A percentile compares a stretch with the other conserved stretches of the same genome.
Evolutionary conservation across 1,284 basidiomycete genomes (phyloP).

Genomic region (Ustilago xerochloae): DNA sequence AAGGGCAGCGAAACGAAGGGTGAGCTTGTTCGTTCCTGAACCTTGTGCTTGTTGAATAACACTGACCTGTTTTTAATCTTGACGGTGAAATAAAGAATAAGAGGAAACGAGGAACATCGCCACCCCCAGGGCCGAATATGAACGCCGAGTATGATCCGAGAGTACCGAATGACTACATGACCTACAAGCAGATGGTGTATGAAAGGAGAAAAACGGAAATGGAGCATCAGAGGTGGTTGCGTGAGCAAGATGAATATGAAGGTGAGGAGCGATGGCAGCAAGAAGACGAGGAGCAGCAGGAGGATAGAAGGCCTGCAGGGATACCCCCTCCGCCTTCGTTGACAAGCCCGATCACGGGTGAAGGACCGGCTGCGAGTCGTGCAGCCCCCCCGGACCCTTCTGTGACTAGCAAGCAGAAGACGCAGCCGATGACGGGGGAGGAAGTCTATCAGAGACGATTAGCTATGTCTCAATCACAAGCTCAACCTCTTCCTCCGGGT

Average conservation of each 20-base stretch:
- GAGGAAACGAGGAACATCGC: conserved; percentile 38
- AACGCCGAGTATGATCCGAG: conserved; percentile 63
- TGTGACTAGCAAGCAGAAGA: too few relatives aligned
- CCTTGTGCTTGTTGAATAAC: not conserved
- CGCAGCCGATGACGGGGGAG: conserved; percentile 39
- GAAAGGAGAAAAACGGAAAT: conserved; percentile 36
- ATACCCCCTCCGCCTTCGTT: not conserved
- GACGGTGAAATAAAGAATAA: conserved; percentile 15
- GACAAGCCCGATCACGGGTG: conserved; percentile 17
- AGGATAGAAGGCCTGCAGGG: not conserved
- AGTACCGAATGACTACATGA: conserved; percentile 61
- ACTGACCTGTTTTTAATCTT: not conserved
- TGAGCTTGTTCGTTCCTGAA: conserved; percentile 14
- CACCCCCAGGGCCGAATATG: conserved; percentile 37
- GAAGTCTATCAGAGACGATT: conserved; percentile 39
- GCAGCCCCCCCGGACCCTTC: conserved; percentile 11
- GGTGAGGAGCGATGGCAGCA: conserved; percentile 9
- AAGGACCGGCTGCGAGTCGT: conserved; percentile 40
- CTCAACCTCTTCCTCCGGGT: conserved; percentile 18
- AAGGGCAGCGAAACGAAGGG: conserved; percentile 35
- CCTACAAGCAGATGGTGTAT: conserved; percentile 52
- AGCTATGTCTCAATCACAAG: conserved; percentile 22
- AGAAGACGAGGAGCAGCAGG: conserved; percentile 23
- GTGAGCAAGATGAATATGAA: conserved; percentile 27
- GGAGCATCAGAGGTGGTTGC: conserved; percentile 9